A percentile compares a stretch with the other conserved stretches of the same genome.
phyloP scores from a whole-genome alignment of 257 asterid species.

The Voacanga thouarsii region DNA sequence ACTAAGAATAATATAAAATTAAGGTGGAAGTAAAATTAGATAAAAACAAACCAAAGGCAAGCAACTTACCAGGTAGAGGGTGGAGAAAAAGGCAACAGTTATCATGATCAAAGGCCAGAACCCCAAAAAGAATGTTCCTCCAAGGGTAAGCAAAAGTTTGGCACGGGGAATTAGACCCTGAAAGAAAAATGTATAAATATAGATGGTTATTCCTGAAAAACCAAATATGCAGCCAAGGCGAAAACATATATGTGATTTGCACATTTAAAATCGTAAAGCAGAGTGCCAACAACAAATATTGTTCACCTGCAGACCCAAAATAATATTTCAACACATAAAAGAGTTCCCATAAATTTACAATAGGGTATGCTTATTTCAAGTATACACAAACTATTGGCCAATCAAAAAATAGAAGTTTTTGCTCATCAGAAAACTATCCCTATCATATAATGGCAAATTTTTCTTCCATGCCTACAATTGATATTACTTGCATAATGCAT shows the following conservation, averaged over 20 bases:
- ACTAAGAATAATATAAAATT: neutral
- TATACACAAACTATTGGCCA: neutral
- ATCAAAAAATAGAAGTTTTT: neutral
- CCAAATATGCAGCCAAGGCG: neutral
- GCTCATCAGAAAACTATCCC: neutral
- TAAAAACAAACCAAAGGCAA: conserved; percentile 9
- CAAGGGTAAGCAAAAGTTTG: conserved; percentile 76
- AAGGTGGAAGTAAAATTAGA: neutral
- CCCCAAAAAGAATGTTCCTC: conserved; percentile 81
- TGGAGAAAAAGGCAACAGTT: conserved; percentile 55
- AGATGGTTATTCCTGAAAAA: conserved; percentile 3
- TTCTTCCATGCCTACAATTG: no score
- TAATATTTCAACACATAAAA: neutral
- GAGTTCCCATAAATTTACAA: neutral
- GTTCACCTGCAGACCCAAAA: neutral
- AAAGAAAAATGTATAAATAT: neutral
- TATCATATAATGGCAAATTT: neutral
- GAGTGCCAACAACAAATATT: neutral
- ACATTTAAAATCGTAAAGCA: neutral
- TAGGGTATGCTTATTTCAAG: neutral
- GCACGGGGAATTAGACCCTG: conserved; percentile 97
- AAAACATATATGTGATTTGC: no score
- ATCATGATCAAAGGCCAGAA: conserved; percentile 85
- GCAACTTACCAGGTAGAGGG: conserved; percentile 66
- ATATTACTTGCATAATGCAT: no score